Percentiles rank a stretch among this genome's conserved stretches.
Conservation (phyloP, 257 asterid species). For the Nicotiana tomentosiformis region DNA sequence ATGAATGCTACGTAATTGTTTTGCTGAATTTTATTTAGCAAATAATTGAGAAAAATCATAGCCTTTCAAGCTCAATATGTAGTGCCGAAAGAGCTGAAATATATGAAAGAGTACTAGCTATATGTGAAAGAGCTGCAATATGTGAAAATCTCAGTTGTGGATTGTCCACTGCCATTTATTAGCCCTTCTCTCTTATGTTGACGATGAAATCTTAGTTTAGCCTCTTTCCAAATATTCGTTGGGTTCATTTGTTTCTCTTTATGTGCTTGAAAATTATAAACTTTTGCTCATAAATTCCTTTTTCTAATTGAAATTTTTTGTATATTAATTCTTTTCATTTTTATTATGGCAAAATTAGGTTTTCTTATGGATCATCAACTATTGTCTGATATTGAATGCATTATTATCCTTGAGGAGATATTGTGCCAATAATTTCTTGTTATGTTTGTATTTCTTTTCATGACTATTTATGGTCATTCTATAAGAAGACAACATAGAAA, state of each 20-base stretch:
- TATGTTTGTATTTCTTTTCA: neutral
- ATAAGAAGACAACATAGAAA: neutral
- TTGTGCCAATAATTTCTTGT: neutral
- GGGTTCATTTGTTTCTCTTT: neutral
- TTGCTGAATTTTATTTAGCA: neutral
- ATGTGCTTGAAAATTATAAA: neutral
- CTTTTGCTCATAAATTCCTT: neutral
- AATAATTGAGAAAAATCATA: neutral
- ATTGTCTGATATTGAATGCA: too few species aligned
- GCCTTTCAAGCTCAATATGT: neutral
- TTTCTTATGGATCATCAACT: too few species aligned
- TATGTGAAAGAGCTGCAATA: neutral
- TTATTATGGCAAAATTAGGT: neutral
- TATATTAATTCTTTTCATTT: neutral
- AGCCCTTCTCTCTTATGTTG: neutral
- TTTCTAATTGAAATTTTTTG: neutral
- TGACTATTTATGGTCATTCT: neutral
- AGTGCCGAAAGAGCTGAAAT: too few species aligned
- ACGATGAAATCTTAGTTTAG: neutral
- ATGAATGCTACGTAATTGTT: neutral
- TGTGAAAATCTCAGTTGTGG: neutral
- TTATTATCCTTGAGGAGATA: too few species aligned
- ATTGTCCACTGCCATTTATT: neutral
- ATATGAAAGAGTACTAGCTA: neutral
- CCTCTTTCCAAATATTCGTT: neutral